Evolutionary conservation across 1,284 basidiomycete genomes (phyloP), one percentile per base, ranked within the genome.

Genomic region (Cystobasidium slooffiae): DNA sequence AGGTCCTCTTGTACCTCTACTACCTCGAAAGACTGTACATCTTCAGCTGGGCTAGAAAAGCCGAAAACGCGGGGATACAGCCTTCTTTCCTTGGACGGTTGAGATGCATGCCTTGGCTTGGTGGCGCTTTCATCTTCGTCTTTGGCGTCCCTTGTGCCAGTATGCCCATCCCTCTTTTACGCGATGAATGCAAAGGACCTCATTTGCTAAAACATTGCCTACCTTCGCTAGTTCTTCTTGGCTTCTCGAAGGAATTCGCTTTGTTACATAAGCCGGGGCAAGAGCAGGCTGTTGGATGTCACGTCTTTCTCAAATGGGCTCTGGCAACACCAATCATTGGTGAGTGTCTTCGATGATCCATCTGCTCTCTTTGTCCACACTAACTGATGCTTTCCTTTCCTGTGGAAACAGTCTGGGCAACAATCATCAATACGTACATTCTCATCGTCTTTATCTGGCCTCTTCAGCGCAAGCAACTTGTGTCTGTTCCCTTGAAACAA

Each of bases 101-200:
- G n/a, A n/a, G 64, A 39, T 67, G 55, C 44, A 16, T 18, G 14
- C 63, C 63, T n/a, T 74, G 72, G 72, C 22, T 74, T 7, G 20
- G 53, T 9, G 63, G 64, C n/a, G 43, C 51, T 3, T 39, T 31
- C n/a, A 56, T 74, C 43, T 74, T 74, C 46, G 64, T 74, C 43
- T 74, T 74, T 46, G 72, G 72, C 8, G 72, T 74, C 14, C 72
- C 72, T 6, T 67, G 64, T 44, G 72, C 72, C 51, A 67, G 68
- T 70, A 37, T 51, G 46, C 6, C 3, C 12, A 49, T 12, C n/a
- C 46, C 14, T 8, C 46, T 49, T 49, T 49, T 12, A n/a, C n/a
- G 46, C 3, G 12, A 14, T 49, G 46, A 3, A n/a, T 14, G n/a
- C 14, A 14, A 12, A n/a, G 12, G 46, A 49, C 3, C n/a, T n/a